These are phyloP conservation scores for Trichoderma cornu-damae DNA, from an alignment of 2,329 filamentous ascomycete genomes.

Conservation along the genomic window DNA sequence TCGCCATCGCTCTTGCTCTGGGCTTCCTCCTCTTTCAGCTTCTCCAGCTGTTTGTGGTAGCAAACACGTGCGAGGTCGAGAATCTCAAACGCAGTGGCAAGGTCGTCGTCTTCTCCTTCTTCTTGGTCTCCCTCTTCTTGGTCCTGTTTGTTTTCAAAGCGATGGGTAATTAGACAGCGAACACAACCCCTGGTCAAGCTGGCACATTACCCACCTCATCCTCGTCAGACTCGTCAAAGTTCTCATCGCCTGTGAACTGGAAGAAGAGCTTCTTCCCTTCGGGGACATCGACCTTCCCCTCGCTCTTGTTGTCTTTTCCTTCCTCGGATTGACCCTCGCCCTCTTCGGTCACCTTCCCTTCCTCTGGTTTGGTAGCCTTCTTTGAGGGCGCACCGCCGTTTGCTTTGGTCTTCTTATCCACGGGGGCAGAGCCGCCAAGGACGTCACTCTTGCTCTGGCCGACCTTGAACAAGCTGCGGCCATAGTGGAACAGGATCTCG, in stretches of 20 bases:
- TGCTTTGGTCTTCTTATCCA: slow-evolving; percentile 45
- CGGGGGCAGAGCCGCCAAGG: slow-evolving; percentile 71
- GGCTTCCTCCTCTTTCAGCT: slow-evolving; percentile 29
- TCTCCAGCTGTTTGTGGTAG: slow-evolving; percentile 52
- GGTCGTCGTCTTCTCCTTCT: slow-evolving; percentile 64
- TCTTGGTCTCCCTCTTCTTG: slow-evolving; percentile 44
- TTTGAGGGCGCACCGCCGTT: slow-evolving; percentile 33
- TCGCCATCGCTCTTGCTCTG: slow-evolving; percentile 33
- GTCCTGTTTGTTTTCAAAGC: slow-evolving; percentile 26
- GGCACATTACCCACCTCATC: slow-evolving; percentile 50
- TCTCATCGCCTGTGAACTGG: slow-evolving; percentile 90
- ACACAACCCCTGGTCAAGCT: neutral
- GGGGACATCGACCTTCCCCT: slow-evolving; percentile 32
- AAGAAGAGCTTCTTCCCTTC: slow-evolving; percentile 69
- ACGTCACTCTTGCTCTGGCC: slow-evolving; percentile 94
- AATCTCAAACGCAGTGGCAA: slow-evolving; percentile 76
- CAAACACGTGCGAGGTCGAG: slow-evolving; percentile 72
- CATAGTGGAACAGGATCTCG: slow-evolving; percentile 90
- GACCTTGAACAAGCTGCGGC: slow-evolving; percentile 87
- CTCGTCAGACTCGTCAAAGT: slow-evolving; percentile 79
- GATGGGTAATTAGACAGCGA: slow-evolving; percentile 23
- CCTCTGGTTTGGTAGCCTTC: slow-evolving; percentile 38
- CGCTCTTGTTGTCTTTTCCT: slow-evolving; percentile 32
- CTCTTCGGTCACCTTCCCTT: slow-evolving; percentile 43
- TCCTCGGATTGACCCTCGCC: slow-evolving; percentile 43